These are phyloP conservation scores for Gliomastix tumulicola DNA, from an alignment of 2,329 filamentous ascomycete species.

Conservation along the genomic window DNA sequence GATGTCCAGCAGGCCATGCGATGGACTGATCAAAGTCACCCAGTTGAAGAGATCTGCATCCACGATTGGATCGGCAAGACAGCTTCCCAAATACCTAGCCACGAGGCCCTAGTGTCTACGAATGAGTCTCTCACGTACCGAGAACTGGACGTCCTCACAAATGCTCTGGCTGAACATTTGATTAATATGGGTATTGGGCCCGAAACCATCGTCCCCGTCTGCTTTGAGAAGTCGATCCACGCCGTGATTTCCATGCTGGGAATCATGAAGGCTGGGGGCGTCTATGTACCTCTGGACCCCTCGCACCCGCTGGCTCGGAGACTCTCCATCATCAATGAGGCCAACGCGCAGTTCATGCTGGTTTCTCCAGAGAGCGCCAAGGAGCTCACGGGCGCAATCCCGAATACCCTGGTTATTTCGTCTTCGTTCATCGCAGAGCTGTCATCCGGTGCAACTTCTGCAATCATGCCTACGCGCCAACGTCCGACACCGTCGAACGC, in stretches of 20 bases:
- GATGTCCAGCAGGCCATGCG: background rate
- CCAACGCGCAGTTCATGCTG: constrained; percentile 4
- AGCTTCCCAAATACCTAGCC: constrained; percentile 2
- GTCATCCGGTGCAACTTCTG: constrained; percentile 13
- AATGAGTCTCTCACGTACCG: constrained; percentile 2
- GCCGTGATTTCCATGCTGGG: constrained; percentile 10
- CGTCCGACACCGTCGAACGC: constrained; percentile 2
- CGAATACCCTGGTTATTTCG: constrained; percentile 4
- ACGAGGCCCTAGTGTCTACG: constrained; percentile 5
- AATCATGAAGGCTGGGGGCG: constrained; percentile 9
- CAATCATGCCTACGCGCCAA: too few relatives aligned
- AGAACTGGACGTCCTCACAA: constrained; percentile 1
- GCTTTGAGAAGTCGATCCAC: constrained; percentile 19
- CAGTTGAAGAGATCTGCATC: too few relatives aligned
- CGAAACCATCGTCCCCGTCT: constrained; percentile 13
- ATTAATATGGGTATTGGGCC: constrained; percentile 1
- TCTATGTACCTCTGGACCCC: constrained; percentile 9
- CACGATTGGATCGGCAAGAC: constrained; percentile 6
- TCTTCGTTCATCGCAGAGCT: background rate
- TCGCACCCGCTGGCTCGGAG: constrained; percentile 7
- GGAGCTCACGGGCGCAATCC: constrained; percentile 7
- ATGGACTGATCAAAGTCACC: too few relatives aligned
- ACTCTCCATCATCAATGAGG: constrained; percentile 6
- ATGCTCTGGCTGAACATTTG: constrained; percentile 2
- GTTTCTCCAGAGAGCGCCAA: constrained; percentile 10